phyloP scores from a whole-genome alignment of 495 filamentous ascomycete species.

The Aspergillus mulundensis region DNA sequence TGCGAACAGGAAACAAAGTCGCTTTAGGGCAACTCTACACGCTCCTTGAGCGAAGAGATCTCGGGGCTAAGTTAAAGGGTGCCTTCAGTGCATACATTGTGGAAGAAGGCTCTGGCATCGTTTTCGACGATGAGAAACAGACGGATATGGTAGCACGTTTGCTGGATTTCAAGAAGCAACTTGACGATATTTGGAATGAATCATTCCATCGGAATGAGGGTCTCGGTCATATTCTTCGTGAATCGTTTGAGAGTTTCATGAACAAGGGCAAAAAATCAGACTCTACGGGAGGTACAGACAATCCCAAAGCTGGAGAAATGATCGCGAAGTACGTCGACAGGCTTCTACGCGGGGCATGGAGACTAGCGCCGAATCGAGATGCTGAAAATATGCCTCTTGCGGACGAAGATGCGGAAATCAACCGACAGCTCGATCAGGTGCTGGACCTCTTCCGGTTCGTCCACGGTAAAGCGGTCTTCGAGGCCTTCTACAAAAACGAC shows the following conservation, averaged over 20 bases:
- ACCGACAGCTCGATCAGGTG: slow-evolving; percentile 83
- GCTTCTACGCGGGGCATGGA: slow-evolving; percentile 81
- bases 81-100: slow-evolving; percentile 78
- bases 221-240: slow-evolving; percentile 70
- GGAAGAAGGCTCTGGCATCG: slow-evolving; percentile 68
- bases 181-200: slow-evolving; percentile 68
- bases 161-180: slow-evolving; percentile 72
- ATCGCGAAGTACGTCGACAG: slow-evolving; percentile 95
- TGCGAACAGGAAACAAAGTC: slow-evolving; percentile 59
- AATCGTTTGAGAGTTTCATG: slow-evolving; percentile 85
- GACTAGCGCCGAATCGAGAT: slow-evolving; percentile 51
- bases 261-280: slow-evolving; percentile 70
- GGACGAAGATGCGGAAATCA: slow-evolving; percentile 87
- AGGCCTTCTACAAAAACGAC: slow-evolving; percentile 98
- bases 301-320: slow-evolving; percentile 95
- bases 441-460: slow-evolving; percentile 95
- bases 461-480: slow-evolving; percentile 95
- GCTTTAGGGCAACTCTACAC: slow-evolving; percentile 73
- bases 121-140: slow-evolving; percentile 71
- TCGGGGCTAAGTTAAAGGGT: slow-evolving; percentile 59
- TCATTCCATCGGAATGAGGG: slow-evolving; percentile 71
- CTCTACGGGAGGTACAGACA: slow-evolving; percentile 68
- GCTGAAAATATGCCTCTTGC: slow-evolving; percentile 52
- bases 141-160: slow-evolving; percentile 85
- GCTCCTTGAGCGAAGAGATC: slow-evolving; percentile 61